Conservation (phyloP, 2,329 filamentous ascomycete genomes). For the Onygenales sp. region DNA sequence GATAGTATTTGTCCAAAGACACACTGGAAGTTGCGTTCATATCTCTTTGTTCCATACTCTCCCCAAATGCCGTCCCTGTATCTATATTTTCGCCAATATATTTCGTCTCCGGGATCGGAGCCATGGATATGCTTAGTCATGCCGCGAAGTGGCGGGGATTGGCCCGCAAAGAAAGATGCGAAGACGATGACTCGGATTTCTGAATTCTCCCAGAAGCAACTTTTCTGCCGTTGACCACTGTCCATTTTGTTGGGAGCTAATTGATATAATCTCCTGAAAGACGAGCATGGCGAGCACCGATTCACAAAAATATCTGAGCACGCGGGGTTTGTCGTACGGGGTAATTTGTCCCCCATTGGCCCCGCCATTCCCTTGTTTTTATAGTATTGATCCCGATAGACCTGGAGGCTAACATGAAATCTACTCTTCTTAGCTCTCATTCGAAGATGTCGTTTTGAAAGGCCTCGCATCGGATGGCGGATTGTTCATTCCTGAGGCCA, state of each 20-base stretch:
- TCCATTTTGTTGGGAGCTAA: not conserved
- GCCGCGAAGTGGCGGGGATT: not conserved
- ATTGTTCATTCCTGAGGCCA: constrained; percentile 77
- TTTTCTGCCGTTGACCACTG: not conserved
- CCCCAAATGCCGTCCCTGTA: no score
- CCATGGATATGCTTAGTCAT: not conserved
- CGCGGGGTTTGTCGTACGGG: constrained; percentile 53
- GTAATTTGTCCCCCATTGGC: constrained; percentile 30
- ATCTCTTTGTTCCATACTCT: no score
- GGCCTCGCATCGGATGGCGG: constrained; percentile 79
- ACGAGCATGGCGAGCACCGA: constrained; percentile 12
- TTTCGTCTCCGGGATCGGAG: not conserved
- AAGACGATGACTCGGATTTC: not conserved
- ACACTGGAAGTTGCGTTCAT: no score
- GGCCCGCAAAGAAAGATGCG: not conserved
- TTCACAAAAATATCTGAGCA: constrained; percentile 55
- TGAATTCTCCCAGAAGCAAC: not conserved
- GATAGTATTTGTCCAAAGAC: no score
- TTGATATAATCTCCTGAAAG: not conserved
- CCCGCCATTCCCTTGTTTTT: not conserved
- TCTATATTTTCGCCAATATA: not conserved
- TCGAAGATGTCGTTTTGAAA: constrained; percentile 85
- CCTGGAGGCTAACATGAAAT: not conserved
- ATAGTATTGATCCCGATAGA: not conserved
- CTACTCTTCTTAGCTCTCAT: constrained; percentile 49